A percentile compares a stretch with the other conserved stretches of the same genome.
Conservation (phyloP, 805 yeast species). For the Kodamaea hsintzibuensis region DNA sequence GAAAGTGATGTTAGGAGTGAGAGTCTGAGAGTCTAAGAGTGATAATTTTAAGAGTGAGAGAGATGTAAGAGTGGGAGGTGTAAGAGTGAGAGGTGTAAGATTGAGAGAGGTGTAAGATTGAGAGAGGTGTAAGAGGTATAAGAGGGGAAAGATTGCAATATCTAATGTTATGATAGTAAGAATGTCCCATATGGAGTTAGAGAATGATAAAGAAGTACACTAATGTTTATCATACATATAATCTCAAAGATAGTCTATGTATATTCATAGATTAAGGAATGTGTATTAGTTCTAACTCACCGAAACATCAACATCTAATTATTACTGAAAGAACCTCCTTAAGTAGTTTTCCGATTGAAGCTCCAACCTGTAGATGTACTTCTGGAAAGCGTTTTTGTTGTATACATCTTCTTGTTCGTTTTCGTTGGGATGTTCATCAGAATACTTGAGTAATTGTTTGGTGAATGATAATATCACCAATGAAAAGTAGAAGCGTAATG, state of each 20-base stretch:
- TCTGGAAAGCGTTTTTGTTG: constrained; percentile 6
- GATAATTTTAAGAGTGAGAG: too few species aligned
- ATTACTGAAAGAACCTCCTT: constrained; percentile 3
- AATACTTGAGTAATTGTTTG: constrained; percentile 49
- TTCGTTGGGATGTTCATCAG: constrained; percentile 23
- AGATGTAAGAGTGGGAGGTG: too few species aligned
- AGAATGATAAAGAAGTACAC: too few species aligned
- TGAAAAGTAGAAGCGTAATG: constrained; percentile 59
- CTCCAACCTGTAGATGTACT: constrained; percentile 8
- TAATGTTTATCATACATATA: background rate
- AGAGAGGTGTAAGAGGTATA: too few species aligned
- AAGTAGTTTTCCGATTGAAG: constrained; percentile 1
- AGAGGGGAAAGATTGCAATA: too few species aligned
- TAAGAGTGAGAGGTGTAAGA: too few species aligned
- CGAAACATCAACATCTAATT: background rate
- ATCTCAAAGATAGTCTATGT: background rate
- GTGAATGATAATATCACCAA: constrained; percentile 60
- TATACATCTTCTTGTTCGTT: constrained; percentile 7
- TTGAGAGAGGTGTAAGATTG: too few species aligned
- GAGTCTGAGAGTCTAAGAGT: too few species aligned
- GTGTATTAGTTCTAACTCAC: background rate
- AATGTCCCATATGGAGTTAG: too few species aligned
- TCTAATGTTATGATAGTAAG: too few species aligned
- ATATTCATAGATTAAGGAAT: background rate
- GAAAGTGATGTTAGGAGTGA: too few species aligned